A percentile compares a stretch with the other conserved stretches of the same genome.
These are phyloP conservation scores for Sorghum bicolor DNA, from an alignment of 176 grass and related monocot genomes.

Conservation along the genomic window DNA sequence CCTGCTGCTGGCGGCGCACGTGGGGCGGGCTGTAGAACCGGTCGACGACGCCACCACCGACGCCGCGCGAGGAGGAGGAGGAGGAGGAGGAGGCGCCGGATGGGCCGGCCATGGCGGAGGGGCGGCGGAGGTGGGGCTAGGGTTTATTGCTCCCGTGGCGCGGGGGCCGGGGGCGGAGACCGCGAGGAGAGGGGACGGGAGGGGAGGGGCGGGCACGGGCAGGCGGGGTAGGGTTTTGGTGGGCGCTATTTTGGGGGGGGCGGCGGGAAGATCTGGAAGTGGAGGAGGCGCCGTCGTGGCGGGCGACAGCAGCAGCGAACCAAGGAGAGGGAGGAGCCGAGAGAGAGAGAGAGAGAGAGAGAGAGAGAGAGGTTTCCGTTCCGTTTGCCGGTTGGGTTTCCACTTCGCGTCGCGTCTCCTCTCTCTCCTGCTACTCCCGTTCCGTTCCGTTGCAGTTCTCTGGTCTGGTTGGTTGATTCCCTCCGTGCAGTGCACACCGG, in stretches of 20 bases:
- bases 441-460: constrained; percentile 7
- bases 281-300: constrained; percentile 23
- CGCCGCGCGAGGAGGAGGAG: constrained; percentile 23
- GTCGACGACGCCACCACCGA: constrained; percentile 30
- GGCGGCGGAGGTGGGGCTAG: neutral
- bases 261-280: constrained; percentile 40
- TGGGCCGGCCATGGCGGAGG: constrained; percentile 34
- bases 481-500: neutral
- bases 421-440: neutral
- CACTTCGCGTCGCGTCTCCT: neutral
- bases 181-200: neutral
- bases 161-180: neutral
- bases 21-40: constrained; percentile 78
- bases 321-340: neutral
- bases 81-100: constrained; percentile 23
- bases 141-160: neutral
- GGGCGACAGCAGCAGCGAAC: constrained; percentile 9
- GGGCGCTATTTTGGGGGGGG: constrained; percentile 6
- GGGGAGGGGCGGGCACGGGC: neutral
- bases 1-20: constrained; percentile 55
- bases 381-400: neutral
- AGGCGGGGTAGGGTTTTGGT: constrained; percentile 6
- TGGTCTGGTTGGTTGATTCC: neutral
- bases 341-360: no score
- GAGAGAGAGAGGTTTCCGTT: neutral